Conservation (phyloP, 176 grass and related monocot species). For the Pontederia paniculata region DNA sequence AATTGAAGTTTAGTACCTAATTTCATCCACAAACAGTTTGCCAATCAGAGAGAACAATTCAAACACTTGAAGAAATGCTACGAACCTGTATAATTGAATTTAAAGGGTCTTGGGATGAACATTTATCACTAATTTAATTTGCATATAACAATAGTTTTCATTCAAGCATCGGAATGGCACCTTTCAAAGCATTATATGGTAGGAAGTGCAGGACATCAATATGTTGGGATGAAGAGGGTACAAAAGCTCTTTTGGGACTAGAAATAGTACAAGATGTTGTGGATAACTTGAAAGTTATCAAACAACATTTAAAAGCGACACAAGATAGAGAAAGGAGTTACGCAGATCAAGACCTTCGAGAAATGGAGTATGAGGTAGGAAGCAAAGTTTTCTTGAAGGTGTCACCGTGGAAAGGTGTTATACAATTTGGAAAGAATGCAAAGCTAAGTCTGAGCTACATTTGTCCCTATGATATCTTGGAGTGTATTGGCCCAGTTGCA, state of each 20-base stretch:
- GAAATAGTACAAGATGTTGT: background rate
- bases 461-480: too few relatives aligned
- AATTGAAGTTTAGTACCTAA: background rate
- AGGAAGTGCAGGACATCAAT: background rate
- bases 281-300: background rate
- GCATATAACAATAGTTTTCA: slow-evolving; percentile 9
- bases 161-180: background rate
- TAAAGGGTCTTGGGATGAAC: background rate
- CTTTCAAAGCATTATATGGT: slow-evolving; percentile 2
- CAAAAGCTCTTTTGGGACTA: background rate
- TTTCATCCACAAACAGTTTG: slow-evolving; percentile 1
- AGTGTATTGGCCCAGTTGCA: too few relatives aligned
- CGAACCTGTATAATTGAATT: background rate
- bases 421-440: too few relatives aligned
- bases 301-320: background rate
- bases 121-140: background rate
- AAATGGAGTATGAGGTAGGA: too few relatives aligned
- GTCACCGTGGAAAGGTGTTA: too few relatives aligned
- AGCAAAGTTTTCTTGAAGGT: too few relatives aligned
- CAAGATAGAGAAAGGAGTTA: too few relatives aligned
- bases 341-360: too few relatives aligned
- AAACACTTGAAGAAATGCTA: slow-evolving; percentile 4
- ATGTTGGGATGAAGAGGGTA: background rate
- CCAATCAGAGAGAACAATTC: background rate
- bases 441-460: too few relatives aligned